Conservation (phyloP, 2,329 filamentous ascomycete genomes). For the Talaromyces sp. region DNA sequence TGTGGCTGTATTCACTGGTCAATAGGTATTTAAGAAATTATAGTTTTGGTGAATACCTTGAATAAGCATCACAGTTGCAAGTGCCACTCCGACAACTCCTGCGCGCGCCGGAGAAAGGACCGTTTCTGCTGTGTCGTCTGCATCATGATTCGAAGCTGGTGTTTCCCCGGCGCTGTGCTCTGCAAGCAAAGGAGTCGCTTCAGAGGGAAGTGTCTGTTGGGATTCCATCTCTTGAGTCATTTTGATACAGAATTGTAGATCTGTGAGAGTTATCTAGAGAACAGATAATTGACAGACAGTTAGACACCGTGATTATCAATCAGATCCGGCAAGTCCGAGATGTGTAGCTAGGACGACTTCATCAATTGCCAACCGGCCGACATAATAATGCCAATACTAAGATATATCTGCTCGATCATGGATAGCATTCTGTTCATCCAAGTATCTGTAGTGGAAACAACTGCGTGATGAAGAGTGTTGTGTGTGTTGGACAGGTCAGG, state of each 20-base stretch:
- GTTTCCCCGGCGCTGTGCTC: background rate
- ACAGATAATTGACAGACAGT: background rate
- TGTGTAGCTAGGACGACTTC: background rate
- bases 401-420: background rate
- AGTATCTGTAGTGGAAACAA: background rate
- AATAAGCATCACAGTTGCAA: slow-evolving; percentile 23
- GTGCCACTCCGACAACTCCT: slow-evolving; percentile 13
- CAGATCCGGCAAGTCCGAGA: background rate
- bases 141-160: background rate
- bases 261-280: background rate
- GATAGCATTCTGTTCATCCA: background rate
- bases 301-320: background rate
- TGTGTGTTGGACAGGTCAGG: background rate
- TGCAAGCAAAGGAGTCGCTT: slow-evolving; percentile 5
- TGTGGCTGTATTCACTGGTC: slow-evolving; percentile 36
- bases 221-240: slow-evolving; percentile 4
- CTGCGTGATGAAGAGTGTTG: background rate
- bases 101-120: slow-evolving; percentile 9
- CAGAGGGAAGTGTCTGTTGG: background rate
- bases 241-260: background rate
- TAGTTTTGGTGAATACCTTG: too few species aligned
- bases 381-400: background rate
- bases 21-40: too few species aligned
- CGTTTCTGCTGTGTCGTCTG: background rate
- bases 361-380: background rate